Base-by-base conservation (phyloP, 306 rosid genomes). In the Quercus parvula region DNA sequence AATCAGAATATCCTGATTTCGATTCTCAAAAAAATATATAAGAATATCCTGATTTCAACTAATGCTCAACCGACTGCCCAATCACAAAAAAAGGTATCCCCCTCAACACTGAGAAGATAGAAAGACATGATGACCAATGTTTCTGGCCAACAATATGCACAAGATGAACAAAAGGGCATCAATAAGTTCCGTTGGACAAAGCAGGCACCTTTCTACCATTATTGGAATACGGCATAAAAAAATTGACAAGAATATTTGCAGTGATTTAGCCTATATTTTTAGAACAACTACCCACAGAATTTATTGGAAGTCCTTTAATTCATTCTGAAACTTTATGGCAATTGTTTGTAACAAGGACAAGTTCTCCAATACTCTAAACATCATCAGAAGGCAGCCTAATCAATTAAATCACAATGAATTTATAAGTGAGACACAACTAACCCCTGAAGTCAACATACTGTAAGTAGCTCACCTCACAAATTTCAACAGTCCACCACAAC, bases 401-500 rank as follows among this genome's bases (percentile, higher is more conserved):
- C 81, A 78, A 69, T 79, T 66, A 75, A 56, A 78, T 73, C 52
- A 81, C 74, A 68, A 68, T 33, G 72, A 70, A 82, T 52, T 82
- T 73, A 75, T 54, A 67, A 86, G 57, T 4, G 31, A 68, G 64
- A 63, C 70, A 78, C 73, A 74, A 56, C 81, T 71, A 82, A 86
- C 84, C 33, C 80, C 70, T 76, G 52, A 78, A 80, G 78, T 79
- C 85, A 79, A 83, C 87, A 68, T 81, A 86, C 89, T 72, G 78
- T 83, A 73, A 38, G 87, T 77, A 79, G 90, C 75, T 80, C 88
- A 81, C 83, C 91, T 84, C 84, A 73, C 82, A 82, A 74, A 81
- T 68, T 85, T 85, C 80, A 84, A 83, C 87, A 71, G 84, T 83
- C 87, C 81, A 88, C 81, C 87, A 86, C 62, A 80, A 78, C 83